These are phyloP conservation scores for Chamaecyparis obtusa DNA, from an alignment of 75 land plant genomes.

Conservation along the genomic window DNA sequence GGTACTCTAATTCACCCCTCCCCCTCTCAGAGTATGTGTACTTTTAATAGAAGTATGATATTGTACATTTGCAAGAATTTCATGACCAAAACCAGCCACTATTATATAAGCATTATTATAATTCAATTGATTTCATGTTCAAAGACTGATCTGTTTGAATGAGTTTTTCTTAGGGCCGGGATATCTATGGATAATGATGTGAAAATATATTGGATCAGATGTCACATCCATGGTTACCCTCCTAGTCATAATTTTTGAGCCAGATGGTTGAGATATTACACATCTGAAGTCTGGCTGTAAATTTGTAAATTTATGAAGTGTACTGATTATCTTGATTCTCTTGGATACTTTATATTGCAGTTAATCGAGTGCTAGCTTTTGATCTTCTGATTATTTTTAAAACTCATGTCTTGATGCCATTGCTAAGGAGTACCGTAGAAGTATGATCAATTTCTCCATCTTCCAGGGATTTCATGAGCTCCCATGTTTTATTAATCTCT, in stretches of 20 bases:
- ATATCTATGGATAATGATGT: conserved; percentile 99
- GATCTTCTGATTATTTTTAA: too few species aligned
- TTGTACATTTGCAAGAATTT: neutral
- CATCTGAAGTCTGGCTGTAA: neutral
- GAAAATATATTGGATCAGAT: conserved; percentile 96
- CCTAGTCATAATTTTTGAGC: conserved; percentile 96
- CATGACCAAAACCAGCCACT: neutral
- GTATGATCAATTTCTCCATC: too few species aligned
- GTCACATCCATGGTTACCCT: conserved; percentile 96
- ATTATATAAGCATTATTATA: neutral
- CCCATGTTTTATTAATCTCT: too few species aligned
- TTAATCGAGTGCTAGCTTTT: conserved; percentile 96
- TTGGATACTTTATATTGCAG: conserved; percentile 38
- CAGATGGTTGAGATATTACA: conserved; percentile 94
- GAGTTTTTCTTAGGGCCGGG: conserved; percentile 68
- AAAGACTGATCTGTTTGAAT: neutral
- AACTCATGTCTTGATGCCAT: too few species aligned
- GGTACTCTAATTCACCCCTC: too few species aligned
- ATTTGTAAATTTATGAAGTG: neutral
- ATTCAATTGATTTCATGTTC: too few species aligned
- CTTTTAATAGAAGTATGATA: neutral
- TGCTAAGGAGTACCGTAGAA: too few species aligned
- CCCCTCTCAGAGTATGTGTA: too few species aligned
- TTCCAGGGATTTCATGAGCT: too few species aligned
- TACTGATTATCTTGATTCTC: conserved; percentile 4